phyloP scores from a whole-genome alignment of 768 basidiomycete species.

The Mycena polygramma region DNA sequence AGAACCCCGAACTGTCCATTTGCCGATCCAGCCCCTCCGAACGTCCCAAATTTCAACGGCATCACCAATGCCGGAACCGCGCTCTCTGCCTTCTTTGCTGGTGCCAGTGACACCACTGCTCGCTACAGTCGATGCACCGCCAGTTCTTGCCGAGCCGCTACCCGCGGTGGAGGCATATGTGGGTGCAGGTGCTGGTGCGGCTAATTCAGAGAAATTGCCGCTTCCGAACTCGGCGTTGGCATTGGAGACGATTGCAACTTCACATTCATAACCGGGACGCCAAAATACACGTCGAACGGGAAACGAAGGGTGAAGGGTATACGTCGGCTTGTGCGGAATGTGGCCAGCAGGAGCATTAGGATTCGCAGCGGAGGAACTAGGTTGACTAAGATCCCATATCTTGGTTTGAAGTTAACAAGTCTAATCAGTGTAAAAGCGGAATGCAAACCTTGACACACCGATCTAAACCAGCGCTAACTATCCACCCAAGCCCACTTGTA shows the following conservation, averaged over 20 bases:
- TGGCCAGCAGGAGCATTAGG: slow-evolving; percentile 55
- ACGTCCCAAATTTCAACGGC: slow-evolving; percentile 91
- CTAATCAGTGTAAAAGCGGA: slow-evolving; percentile 15
- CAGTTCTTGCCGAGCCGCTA: slow-evolving; percentile 37
- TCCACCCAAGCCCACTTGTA: slow-evolving; percentile 70
- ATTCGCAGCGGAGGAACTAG: slow-evolving; percentile 47
- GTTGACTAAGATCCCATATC: slow-evolving; percentile 80
- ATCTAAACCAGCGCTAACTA: slow-evolving; percentile 85
- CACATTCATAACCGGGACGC: slow-evolving; percentile 83
- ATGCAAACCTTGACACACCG: slow-evolving; percentile 76
- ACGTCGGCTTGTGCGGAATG: slow-evolving; percentile 73
- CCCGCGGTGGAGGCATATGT: slow-evolving; percentile 31
- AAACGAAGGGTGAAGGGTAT: slow-evolving; percentile 80
- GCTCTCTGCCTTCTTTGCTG: slow-evolving; percentile 36
- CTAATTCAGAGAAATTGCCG: slow-evolving; percentile 39
- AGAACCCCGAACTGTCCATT: slow-evolving; percentile 80
- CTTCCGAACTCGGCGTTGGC: slow-evolving; percentile 63
- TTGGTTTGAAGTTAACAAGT: slow-evolving; percentile 39
- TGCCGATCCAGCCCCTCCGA: slow-evolving; percentile 82
- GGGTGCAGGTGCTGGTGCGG: slow-evolving; percentile 33
- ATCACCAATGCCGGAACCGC: slow-evolving; percentile 56
- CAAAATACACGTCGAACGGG: slow-evolving; percentile 81
- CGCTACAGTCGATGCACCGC: slow-evolving; percentile 42
- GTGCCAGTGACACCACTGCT: slow-evolving; percentile 32
- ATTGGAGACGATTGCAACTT: slow-evolving; percentile 81